Base-by-base conservation (phyloP, 768 basidiomycete species). In the Tubosaeta brunneosetosa region DNA sequence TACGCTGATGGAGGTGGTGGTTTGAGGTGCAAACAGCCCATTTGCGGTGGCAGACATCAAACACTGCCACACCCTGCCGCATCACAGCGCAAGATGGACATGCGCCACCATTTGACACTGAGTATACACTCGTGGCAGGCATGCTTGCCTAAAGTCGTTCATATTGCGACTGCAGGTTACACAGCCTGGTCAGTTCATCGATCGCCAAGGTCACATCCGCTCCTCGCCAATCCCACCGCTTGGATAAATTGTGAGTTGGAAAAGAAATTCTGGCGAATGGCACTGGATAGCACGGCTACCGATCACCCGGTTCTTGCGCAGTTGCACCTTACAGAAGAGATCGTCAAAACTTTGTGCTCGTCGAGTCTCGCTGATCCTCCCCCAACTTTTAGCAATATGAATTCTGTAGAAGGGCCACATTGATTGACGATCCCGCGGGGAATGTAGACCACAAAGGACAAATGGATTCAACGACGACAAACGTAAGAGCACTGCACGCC, bases 401-500 rank as follows among this genome's bases (percentile, higher is more conserved):
- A 60, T 86, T 85, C 10, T 88, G 71, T 3, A 86, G 81, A 3
- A 86, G n/a, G n/a, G 86, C 3, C 82, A 84, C 82, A 80, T 38
- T 68, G 67, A 22, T 63, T 63, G 0, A 84, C 87, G 36, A 89
- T 72, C 6, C 86, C 85, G 48, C 84, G 85, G 55, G 17, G 45
- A 22, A 27, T 27, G n/a, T 47, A 29, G 50, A 56, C 38, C 36
- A 3, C 16, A 26, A 25, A 10, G 4, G 11, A 4, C 3, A 7
- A 22, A 31, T 31, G 43, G 7, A 34, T 3, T 43, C 34, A 5
- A 29, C 26, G 38, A 7, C 38, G 27, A 62, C 80, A 25, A 51
- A 86, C 85, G 74, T 78, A 40, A 92, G 73, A 17, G 79, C 68
- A 50, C 85, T 83, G 69, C 91, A 91, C 1, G 82, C 87, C 65